Percentiles rank a stretch among this genome's conserved stretches.
Evolutionary conservation across 1,139 yeast genomes (phyloP).

Genomic region (Pneumocystis canis): DNA sequence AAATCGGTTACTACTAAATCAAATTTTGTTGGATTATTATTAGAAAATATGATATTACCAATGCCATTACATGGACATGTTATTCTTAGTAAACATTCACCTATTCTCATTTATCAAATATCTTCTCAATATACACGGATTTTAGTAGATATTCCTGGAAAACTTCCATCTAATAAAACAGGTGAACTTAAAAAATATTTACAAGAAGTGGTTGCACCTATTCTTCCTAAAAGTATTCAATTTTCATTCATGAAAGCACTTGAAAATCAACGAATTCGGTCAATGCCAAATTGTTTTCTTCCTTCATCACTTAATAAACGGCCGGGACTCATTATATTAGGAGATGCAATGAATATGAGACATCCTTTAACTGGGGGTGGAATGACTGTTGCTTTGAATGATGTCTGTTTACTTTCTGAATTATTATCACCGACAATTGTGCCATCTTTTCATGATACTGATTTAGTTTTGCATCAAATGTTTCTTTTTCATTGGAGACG

Average conservation of each 20-base stretch:
- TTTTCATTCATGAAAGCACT: slow-evolving; percentile 54
- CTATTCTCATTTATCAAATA: slow-evolving; percentile 75
- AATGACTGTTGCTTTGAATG: slow-evolving; percentile 93
- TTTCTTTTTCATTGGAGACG: slow-evolving; percentile 60
- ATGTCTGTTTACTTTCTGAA: slow-evolving; percentile 54
- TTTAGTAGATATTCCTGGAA: slow-evolving; percentile 73
- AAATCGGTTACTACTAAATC: slow-evolving; percentile 54
- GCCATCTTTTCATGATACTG: slow-evolving; percentile 46
- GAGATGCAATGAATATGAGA: slow-evolving; percentile 93
- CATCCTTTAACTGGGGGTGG: slow-evolving; percentile 99
- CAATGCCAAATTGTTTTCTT: slow-evolving; percentile 90
- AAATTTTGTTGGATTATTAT: slow-evolving; percentile 71
- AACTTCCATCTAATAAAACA: slow-evolving; percentile 51
- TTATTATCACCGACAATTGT: slow-evolving; percentile 44
- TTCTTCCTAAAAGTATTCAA: slow-evolving; percentile 46
- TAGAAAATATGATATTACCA: slow-evolving; percentile 60
- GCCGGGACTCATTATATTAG: slow-evolving; percentile 71
- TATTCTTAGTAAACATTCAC: slow-evolving; percentile 72
- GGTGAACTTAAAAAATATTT: slow-evolving; percentile 52
- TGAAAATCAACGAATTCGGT: slow-evolving; percentile 43
- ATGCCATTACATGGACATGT: slow-evolving; percentile 75
- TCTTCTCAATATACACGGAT: slow-evolving; percentile 73
- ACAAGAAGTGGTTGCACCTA: slow-evolving; percentile 44
- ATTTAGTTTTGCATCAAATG: slow-evolving; percentile 39
- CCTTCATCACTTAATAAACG: slow-evolving; percentile 53